phyloP scores from a whole-genome alignment of 768 basidiomycete species.

The Phlebiopsis flavidoalba region DNA sequence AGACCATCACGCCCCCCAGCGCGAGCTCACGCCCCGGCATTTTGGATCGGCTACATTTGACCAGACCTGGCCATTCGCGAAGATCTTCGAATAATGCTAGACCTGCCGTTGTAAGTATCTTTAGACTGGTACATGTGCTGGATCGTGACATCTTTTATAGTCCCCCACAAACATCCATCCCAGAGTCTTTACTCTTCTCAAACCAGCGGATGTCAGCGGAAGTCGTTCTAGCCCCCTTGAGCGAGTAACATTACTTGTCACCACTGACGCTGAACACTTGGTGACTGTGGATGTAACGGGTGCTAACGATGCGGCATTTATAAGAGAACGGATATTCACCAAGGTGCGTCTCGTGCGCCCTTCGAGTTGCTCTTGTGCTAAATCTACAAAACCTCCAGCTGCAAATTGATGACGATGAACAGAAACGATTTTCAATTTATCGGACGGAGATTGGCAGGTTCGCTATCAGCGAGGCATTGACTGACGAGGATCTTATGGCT shows the following conservation, averaged over 20 bases:
- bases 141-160: conserved; percentile 19
- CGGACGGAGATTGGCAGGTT: conserved; percentile 82
- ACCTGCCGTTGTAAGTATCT: conserved; percentile 26
- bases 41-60: conserved; percentile 19
- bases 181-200: conserved; percentile 10
- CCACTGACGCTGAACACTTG: conserved; percentile 72
- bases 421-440: conserved; percentile 72
- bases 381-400: conserved; percentile 38
- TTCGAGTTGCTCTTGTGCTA: background rate
- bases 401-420: conserved; percentile 81
- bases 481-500: conserved; percentile 63
- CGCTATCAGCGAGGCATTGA: conserved; percentile 68
- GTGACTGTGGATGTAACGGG: conserved; percentile 66
- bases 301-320: conserved; percentile 58
- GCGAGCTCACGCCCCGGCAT: conserved; percentile 19
- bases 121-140: background rate
- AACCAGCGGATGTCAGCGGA: conserved; percentile 5
- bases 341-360: conserved; percentile 45
- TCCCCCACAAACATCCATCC: conserved; percentile 19
- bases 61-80: conserved; percentile 16
- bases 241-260: conserved; percentile 39
- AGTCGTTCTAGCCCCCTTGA: conserved; percentile 16
- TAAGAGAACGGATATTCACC: conserved; percentile 76
- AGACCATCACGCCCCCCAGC: conserved; percentile 22
- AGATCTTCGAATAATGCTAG: conserved; percentile 21